Percentiles rank a stretch among this genome's conserved stretches.
These are phyloP conservation scores for Mycena kentingensis DNA, from an alignment of 768 basidiomycete genomes.

Conservation along the genomic window DNA sequence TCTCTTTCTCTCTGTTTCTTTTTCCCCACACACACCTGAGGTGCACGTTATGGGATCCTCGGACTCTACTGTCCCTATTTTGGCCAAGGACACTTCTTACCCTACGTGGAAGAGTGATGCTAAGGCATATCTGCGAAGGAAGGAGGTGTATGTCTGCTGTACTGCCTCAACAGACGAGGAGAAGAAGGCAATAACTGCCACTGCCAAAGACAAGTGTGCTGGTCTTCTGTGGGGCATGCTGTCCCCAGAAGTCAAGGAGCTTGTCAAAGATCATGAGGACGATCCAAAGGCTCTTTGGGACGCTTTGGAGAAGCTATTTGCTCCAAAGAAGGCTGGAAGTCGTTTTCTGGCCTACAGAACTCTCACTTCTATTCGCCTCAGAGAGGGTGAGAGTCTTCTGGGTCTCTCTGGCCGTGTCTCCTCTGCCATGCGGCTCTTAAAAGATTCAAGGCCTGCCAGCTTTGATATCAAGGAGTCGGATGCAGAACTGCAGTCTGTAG, in stretches of 20 bases:
- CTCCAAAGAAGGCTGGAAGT: neutral
- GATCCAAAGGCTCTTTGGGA: neutral
- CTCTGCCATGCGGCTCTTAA: slow-evolving; percentile 1
- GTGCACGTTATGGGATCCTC: too few species aligned
- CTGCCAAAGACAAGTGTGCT: neutral
- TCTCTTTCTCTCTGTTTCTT: neutral
- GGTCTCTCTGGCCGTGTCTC: slow-evolving; percentile 1
- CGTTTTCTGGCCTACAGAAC: neutral
- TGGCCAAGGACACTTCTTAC: neutral
- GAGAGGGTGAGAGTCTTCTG: slow-evolving; percentile 8
- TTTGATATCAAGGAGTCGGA: slow-evolving; percentile 6
- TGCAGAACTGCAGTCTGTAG: slow-evolving; percentile 2
- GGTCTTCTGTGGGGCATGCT: neutral
- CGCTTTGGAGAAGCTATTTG: neutral
- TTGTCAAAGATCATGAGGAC: neutral
- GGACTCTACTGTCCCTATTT: neutral
- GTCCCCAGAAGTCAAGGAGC: neutral
- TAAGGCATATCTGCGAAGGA: neutral
- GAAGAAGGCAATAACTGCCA: neutral
- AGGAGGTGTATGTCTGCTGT: neutral
- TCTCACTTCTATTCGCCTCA: slow-evolving; percentile 3
- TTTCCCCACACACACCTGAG: neutral
- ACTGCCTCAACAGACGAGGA: neutral
- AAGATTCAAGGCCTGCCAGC: neutral
- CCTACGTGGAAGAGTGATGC: neutral